Evolutionary conservation across 345 rosid genomes (phyloP).

Genomic region (Adansonia digitata): DNA sequence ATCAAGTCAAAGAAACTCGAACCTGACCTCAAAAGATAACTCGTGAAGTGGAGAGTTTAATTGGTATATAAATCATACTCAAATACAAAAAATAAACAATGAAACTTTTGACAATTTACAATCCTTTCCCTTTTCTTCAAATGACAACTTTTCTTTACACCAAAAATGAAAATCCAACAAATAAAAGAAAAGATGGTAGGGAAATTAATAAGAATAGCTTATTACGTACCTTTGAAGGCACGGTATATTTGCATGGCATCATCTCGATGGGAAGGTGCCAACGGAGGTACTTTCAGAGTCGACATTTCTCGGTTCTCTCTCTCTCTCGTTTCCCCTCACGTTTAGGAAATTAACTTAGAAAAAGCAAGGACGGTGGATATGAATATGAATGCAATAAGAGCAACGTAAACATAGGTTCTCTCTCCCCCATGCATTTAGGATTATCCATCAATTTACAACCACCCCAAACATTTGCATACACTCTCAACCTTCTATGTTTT

Average conservation of each 20-base stretch:
- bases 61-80: too few species aligned
- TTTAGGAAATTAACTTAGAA: background rate
- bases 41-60: too few species aligned
- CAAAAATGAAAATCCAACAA: background rate
- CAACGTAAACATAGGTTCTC: background rate
- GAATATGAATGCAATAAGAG: background rate
- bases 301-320: slow-evolving; percentile 20
- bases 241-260: slow-evolving; percentile 48
- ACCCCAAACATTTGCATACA: background rate
- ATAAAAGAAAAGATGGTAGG: background rate
- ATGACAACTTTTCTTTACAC: too few species aligned
- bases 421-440: slow-evolving; percentile 2
- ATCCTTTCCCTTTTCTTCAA: too few species aligned
- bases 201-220: background rate
- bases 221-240: slow-evolving; percentile 52
- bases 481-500: background rate
- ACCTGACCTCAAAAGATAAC: too few species aligned
- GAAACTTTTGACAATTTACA: too few species aligned
- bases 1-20: too few species aligned
- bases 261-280: slow-evolving; percentile 38
- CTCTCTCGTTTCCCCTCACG: background rate
- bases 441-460: slow-evolving; percentile 9
- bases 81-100: too few species aligned
- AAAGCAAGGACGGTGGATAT: background rate
- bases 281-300: slow-evolving; percentile 33